Percentiles rank a stretch among this genome's conserved stretches.
phyloP scores from a whole-genome alignment of 768 basidiomycete genomes.

The Kwoniella shandongensis region DNA sequence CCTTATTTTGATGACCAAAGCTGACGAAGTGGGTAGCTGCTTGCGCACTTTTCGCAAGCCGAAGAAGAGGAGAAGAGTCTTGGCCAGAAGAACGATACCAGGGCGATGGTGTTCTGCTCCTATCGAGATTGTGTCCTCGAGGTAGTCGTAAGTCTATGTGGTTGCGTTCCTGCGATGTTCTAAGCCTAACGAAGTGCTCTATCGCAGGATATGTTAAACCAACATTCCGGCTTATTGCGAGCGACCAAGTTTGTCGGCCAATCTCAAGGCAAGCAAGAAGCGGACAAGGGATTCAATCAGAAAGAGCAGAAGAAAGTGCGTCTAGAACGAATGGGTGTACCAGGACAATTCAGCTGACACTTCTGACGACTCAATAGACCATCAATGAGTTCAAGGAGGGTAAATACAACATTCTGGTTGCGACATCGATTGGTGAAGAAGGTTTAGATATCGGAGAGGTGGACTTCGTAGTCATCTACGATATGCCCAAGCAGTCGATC shows the following conservation, averaged over 20 bases:
- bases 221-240: constrained; percentile 72
- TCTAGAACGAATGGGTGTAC: constrained; percentile 1
- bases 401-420: constrained; percentile 86
- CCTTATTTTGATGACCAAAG: neutral
- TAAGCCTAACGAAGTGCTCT: neutral
- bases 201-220: constrained; percentile 63
- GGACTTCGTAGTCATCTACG: constrained; percentile 93
- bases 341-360: neutral
- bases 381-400: constrained; percentile 84
- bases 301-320: constrained; percentile 84
- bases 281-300: constrained; percentile 82
- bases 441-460: constrained; percentile 98
- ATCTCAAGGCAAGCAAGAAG: constrained; percentile 70
- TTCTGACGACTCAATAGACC: constrained; percentile 58
- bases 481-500: constrained; percentile 92
- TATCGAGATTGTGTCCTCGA: constrained; percentile 88
- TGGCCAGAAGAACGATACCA: constrained; percentile 57
- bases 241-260: constrained; percentile 85
- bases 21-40: constrained; percentile 27
- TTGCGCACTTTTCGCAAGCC: constrained; percentile 72
- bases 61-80: constrained; percentile 43
- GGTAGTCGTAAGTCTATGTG: constrained; percentile 60
- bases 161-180: neutral
- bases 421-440: constrained; percentile 96
- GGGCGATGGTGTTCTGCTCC: constrained; percentile 93